These are phyloP conservation scores for Termitomyces heimii DNA, from an alignment of 768 basidiomycete genomes.

Conservation along the genomic window DNA sequence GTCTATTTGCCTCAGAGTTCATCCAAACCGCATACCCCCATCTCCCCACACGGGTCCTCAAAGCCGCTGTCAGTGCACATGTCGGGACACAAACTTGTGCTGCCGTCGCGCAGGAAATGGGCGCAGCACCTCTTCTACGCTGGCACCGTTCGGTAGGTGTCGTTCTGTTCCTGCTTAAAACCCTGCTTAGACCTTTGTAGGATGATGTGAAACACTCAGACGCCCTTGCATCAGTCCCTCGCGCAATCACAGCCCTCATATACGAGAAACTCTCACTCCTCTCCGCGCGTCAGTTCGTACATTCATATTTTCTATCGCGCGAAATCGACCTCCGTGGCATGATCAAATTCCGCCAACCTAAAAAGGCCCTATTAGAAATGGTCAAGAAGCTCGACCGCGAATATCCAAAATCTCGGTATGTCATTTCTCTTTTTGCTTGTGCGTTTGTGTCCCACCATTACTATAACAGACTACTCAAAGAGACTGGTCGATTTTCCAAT, in stretches of 20 bases:
- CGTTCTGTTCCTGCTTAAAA: background rate
- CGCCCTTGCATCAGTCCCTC: slow-evolving; percentile 82
- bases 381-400: slow-evolving; percentile 64
- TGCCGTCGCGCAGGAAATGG: slow-evolving; percentile 81
- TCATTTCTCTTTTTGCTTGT: background rate
- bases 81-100: slow-evolving; percentile 84
- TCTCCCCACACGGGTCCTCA: slow-evolving; percentile 85
- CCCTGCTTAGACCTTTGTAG: slow-evolving; percentile 22
- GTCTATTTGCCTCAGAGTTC: slow-evolving; percentile 85
- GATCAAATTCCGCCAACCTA: slow-evolving; percentile 81
- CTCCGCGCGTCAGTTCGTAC: slow-evolving; percentile 84
- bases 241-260: slow-evolving; percentile 82
- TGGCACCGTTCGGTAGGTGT: slow-evolving; percentile 73
- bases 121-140: slow-evolving; percentile 67
- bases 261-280: slow-evolving; percentile 84
- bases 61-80: slow-evolving; percentile 88
- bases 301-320: slow-evolving; percentile 84
- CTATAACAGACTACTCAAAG: slow-evolving; percentile 70
- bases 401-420: slow-evolving; percentile 62
- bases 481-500: slow-evolving; percentile 87
- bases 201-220: slow-evolving; percentile 69
- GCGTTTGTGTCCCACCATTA: background rate
- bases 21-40: slow-evolving; percentile 79
- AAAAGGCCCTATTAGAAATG: slow-evolving; percentile 68
- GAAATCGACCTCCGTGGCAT: slow-evolving; percentile 74